Base-by-base conservation (phyloP, 139 green algal genomes). In the Ettlia oleoabundans region DNA sequence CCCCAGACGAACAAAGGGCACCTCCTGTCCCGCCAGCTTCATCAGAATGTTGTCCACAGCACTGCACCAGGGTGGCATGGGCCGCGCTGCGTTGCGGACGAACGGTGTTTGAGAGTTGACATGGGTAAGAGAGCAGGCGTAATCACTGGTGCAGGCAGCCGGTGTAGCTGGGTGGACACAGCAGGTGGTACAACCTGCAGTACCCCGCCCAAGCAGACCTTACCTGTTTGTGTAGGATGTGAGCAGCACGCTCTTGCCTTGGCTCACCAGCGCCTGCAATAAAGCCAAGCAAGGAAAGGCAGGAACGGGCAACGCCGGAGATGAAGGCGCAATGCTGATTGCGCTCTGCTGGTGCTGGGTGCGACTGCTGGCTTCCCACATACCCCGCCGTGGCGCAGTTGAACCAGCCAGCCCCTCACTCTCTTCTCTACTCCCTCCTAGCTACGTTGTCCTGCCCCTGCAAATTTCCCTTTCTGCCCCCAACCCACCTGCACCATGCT, bases 21-120 rank as follows among this genome's bases (percentile, higher is more conserved):
- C 71, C 13, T 80, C 82, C 72, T 33, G 33, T 13, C 43, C 75
- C 2, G 70, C 51, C 80, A 99, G 90, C 89, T 94, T 95, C 30
- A 95, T 72, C 72, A 98, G 86, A 35, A 99, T 93, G 88, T 99
- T 98, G 89, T 99, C 97, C 30, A 99, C 93, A 0, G 97, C 97
- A 66, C 90, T 86, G 69, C 41, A 61, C 30, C 0, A 37, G 76
- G 26, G n/a, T 13, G 18, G 37, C n/a, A n/a, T n/a, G n/a, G n/a
- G n/a, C n/a, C n/a, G n/a, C n/a, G n/a, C n/a, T n/a, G n/a, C n/a
- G n/a, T n/a, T n/a, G n/a, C n/a, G n/a, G n/a, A n/a, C n/a, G n/a
- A n/a, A n/a, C n/a, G n/a, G n/a, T n/a, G n/a, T n/a, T n/a, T n/a
- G n/a, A n/a, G n/a, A n/a, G n/a, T n/a, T n/a, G n/a, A n/a, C n/a